Evolutionary conservation across 2,329 filamentous ascomycete species (phyloP).

Genomic region (Periconia sp.): DNA sequence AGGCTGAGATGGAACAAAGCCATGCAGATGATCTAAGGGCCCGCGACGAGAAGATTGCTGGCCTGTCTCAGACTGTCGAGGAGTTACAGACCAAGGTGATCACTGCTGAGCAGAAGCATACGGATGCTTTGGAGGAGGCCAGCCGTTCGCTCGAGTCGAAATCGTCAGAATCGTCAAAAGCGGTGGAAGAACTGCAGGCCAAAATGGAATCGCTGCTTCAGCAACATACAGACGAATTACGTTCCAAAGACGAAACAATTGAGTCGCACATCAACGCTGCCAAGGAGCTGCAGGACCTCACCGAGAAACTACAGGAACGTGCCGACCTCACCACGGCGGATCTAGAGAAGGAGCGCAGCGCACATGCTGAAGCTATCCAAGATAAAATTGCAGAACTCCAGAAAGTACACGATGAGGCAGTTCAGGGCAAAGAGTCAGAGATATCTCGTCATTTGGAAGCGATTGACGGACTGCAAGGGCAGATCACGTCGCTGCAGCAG

Average conservation of each 20-base stretch:
- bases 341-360: conserved; percentile 32
- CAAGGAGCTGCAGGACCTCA: conserved; percentile 29
- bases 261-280: conserved; percentile 23
- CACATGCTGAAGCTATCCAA: conserved; percentile 25
- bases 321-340: conserved; percentile 30
- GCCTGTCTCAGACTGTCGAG: conserved; percentile 28
- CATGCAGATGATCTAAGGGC: conserved; percentile 26
- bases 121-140: conserved; percentile 25
- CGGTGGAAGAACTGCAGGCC: conserved; percentile 35
- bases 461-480: conserved; percentile 35
- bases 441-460: conserved; percentile 31
- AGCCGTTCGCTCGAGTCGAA: conserved; percentile 28
- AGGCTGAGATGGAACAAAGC: conserved; percentile 30
- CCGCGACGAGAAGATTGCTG: conserved; percentile 32
- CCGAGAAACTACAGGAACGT: conserved; percentile 29
- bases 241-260: conserved; percentile 33
- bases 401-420: conserved; percentile 20
- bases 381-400: conserved; percentile 33
- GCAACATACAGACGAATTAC: conserved; percentile 36
- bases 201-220: conserved; percentile 32
- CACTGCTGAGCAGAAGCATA: conserved; percentile 23
- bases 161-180: conserved; percentile 30
- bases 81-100: conserved; percentile 25
- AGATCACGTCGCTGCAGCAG: conserved; percentile 36
- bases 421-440: conserved; percentile 31